A percentile compares a stretch with the other conserved stretches of the same genome.
phyloP scores from a whole-genome alignment of 345 rosid species.

The Hibiscus trionum region DNA sequence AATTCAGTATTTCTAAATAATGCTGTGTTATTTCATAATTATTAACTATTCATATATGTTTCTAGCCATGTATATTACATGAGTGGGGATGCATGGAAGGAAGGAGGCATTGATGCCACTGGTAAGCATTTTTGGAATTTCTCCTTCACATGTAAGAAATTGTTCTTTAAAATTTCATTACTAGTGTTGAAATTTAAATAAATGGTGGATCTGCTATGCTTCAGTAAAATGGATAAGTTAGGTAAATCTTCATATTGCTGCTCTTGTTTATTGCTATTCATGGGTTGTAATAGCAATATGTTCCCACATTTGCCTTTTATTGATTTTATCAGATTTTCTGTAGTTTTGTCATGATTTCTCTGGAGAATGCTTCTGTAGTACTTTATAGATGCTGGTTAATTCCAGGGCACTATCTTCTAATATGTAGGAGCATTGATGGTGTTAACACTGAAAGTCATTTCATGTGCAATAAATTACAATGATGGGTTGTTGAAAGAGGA shows the following conservation, averaged over 20 bases:
- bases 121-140: conserved; percentile 30
- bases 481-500: not conserved
- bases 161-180: conserved; percentile 1
- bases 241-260: not conserved
- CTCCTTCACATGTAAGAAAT: not conserved
- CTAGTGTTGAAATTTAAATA: not conserved
- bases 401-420: not conserved
- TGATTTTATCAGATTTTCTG: not conserved
- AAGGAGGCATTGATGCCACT: conserved; percentile 93
- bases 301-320: not conserved
- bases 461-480: not conserved
- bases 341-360: not conserved
- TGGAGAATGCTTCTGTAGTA: not conserved
- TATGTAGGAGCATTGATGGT: not conserved
- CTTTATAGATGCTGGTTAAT: conserved; percentile 1
- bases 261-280: not conserved
- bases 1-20: not conserved
- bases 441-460: not conserved
- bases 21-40: conserved; percentile 4
- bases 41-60: conserved; percentile 25
- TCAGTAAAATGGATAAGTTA: not conserved
- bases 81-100: conserved; percentile 99
- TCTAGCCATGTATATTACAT: conserved; percentile 89
- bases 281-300: not conserved
- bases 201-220: not conserved